A percentile compares a stretch with the other conserved stretches of the same genome.
Evolutionary conservation across 2,329 filamentous ascomycete species (phyloP).

Genomic region (Didymella keratinophila): DNA sequence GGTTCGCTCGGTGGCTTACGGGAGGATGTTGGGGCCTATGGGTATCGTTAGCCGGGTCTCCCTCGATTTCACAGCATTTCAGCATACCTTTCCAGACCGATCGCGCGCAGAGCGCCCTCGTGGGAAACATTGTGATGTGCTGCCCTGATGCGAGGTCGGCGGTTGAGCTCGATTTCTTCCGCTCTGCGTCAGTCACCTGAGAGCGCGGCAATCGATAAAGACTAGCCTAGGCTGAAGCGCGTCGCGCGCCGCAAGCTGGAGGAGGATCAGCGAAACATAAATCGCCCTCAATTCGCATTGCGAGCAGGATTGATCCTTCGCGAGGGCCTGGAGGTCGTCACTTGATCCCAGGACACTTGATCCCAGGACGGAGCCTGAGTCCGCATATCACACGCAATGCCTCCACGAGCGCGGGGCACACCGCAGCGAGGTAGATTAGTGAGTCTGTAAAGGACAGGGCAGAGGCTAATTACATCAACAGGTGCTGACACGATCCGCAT

Average conservation of each 20-base stretch:
- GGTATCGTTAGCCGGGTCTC: constrained; percentile 3
- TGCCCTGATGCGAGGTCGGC: constrained; percentile 40
- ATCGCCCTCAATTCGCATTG: neutral
- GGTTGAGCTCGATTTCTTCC: constrained; percentile 29
- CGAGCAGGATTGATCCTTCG: neutral
- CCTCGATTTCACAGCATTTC: neutral
- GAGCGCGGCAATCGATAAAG: constrained; percentile 29
- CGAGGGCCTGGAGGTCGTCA: neutral
- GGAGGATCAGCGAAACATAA: neutral
- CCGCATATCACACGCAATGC: constrained; percentile 28
- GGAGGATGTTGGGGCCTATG: constrained; percentile 72
- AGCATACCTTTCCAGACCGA: constrained; percentile 86
- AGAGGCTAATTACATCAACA: constrained; percentile 34
- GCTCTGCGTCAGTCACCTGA: constrained; percentile 38
- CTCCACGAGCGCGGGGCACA: constrained; percentile 35
- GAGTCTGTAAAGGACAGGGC: neutral
- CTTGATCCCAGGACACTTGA: neutral
- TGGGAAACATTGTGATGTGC: constrained; percentile 68
- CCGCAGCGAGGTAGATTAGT: constrained; percentile 40
- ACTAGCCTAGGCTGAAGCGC: constrained; percentile 43
- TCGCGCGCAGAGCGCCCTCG: constrained; percentile 68
- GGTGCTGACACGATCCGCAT: constrained; percentile 89
- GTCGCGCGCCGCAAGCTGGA: constrained; percentile 26
- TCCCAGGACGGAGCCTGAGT: neutral
- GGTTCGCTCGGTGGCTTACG: constrained; percentile 60